A percentile compares a stretch with the other conserved stretches of the same genome.
Conservation (phyloP, 2,329 filamentous ascomycete species). For the Fusarium devonianum region DNA sequence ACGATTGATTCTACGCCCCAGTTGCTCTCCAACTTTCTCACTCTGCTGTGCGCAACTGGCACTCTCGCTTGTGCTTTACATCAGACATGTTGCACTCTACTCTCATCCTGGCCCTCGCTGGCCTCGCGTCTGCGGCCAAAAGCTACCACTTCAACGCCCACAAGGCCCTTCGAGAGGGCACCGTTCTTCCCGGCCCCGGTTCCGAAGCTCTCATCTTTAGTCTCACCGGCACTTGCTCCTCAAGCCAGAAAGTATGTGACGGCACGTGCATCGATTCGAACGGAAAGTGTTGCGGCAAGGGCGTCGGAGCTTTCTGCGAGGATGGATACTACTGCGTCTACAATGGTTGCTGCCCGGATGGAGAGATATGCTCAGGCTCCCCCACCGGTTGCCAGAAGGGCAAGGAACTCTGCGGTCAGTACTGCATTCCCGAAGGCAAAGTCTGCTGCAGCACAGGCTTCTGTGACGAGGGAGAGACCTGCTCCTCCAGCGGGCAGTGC, state of each 20-base stretch:
- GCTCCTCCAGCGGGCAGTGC: slow-evolving; percentile 37
- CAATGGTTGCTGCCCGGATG: slow-evolving; percentile 46
- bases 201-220: slow-evolving; percentile 31
- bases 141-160: slow-evolving; percentile 25
- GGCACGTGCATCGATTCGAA: slow-evolving; percentile 42
- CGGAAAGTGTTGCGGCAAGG: slow-evolving; percentile 42
- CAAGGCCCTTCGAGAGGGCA: slow-evolving; percentile 19
- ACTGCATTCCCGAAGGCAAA: slow-evolving; percentile 44
- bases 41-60: slow-evolving; percentile 1
- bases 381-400: slow-evolving; percentile 38
- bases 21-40: slow-evolving; percentile 1
- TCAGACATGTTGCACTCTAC: slow-evolving; percentile 37
- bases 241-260: slow-evolving; percentile 40
- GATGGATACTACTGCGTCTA: slow-evolving; percentile 41
- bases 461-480: slow-evolving; percentile 44
- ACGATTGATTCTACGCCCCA: neutral
- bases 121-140: slow-evolving; percentile 34
- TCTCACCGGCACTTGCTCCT: slow-evolving; percentile 29
- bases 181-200: slow-evolving; percentile 32
- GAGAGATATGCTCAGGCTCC: slow-evolving; percentile 44
- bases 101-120: slow-evolving; percentile 39
- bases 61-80: neutral
- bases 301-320: slow-evolving; percentile 44
- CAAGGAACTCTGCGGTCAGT: slow-evolving; percentile 38
- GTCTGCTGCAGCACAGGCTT: slow-evolving; percentile 44